Evolutionary conservation across 345 rosid species (phyloP).

Genomic region (Salix exigua): DNA sequence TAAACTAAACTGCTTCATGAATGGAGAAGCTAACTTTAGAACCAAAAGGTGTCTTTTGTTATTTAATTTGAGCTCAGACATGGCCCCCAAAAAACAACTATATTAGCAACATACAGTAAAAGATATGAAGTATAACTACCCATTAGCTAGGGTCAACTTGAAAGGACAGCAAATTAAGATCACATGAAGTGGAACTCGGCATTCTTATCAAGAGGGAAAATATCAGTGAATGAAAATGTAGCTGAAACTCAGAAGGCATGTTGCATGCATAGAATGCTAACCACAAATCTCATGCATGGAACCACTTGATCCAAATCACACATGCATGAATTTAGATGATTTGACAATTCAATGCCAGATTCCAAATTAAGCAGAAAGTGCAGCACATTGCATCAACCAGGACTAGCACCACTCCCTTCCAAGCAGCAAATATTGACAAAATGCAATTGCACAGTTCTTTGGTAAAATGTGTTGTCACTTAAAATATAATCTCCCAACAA

Average conservation of each 20-base stretch:
- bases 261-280: background rate
- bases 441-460: background rate
- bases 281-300: background rate
- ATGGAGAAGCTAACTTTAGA: background rate
- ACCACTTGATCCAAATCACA: background rate
- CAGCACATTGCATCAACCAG: background rate
- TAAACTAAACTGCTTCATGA: background rate
- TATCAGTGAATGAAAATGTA: background rate
- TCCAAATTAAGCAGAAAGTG: background rate
- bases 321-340: background rate
- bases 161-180: background rate
- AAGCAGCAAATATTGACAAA: background rate
- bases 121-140: background rate
- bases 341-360: background rate
- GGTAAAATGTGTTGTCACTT: background rate
- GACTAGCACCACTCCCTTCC: background rate
- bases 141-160: background rate
- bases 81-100: background rate
- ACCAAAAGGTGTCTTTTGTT: background rate
- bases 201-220: background rate
- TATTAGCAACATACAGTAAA: background rate
- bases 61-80: background rate
- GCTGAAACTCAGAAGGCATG: conserved; percentile 1
- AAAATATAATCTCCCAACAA: background rate
- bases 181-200: background rate